These are phyloP conservation scores for Amanita brunnescens DNA, from an alignment of 768 basidiomycete genomes.

Conservation along the genomic window DNA sequence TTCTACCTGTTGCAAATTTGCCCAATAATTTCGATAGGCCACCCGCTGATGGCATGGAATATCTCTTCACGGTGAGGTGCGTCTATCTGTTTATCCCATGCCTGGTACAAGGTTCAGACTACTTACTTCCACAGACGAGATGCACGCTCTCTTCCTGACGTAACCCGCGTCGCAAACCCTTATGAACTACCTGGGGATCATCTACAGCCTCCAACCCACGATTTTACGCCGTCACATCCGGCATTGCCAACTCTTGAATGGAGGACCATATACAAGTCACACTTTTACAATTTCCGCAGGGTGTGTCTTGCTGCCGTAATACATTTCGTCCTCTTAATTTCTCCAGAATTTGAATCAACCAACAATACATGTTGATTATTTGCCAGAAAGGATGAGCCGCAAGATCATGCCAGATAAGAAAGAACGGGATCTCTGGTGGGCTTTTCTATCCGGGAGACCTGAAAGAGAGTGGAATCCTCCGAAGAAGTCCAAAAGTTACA, in stretches of 20 bases:
- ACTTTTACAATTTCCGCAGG: constrained; percentile 60
- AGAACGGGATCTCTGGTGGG: constrained; percentile 76
- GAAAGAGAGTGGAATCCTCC: constrained; percentile 58
- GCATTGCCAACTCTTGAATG: constrained; percentile 60
- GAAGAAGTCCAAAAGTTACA: constrained; percentile 29
- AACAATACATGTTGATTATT: constrained; percentile 37
- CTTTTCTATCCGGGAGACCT: constrained; percentile 61
- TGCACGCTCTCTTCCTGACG: constrained; percentile 52
- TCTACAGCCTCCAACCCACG: constrained; percentile 8
- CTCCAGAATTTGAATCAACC: constrained; percentile 60
- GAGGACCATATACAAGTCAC: constrained; percentile 46
- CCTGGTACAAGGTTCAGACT: not conserved
- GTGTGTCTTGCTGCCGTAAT: constrained; percentile 25
- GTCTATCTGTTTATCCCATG: constrained; percentile 9
- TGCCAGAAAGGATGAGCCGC: constrained; percentile 17
- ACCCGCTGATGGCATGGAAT: constrained; percentile 68
- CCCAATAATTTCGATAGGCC: constrained; percentile 57
- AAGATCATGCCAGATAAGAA: constrained; percentile 58
- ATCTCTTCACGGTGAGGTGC: constrained; percentile 76
- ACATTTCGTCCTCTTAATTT: constrained; percentile 6
- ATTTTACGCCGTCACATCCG: constrained; percentile 19
- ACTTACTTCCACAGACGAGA: constrained; percentile 47
- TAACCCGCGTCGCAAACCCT: constrained; percentile 62
- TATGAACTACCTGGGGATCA: constrained; percentile 37
- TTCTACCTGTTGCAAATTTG: constrained; percentile 73